Evolutionary conservation across 495 filamentous ascomycete species (phyloP), one percentile per base, ranked within the genome.

Genomic region (Pyrenula aspistea): DNA sequence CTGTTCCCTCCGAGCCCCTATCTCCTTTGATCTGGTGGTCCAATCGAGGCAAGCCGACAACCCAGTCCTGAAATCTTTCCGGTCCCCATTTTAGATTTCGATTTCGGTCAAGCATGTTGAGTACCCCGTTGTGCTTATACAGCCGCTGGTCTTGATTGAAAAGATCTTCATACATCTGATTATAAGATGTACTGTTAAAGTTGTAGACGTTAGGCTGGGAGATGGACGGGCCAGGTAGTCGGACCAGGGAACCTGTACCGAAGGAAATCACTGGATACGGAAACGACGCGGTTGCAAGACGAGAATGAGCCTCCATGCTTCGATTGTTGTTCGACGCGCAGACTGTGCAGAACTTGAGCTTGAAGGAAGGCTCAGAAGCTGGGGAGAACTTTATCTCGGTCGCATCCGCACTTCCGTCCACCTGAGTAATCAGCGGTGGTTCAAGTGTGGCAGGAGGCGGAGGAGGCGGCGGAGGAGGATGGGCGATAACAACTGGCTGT

Each of bases 61-160:
- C 80, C 93, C 94, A 99, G 68, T 99, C 91, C 68, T 99, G 94
- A 88, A 95, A 99, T 51, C 94, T 82, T 71, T 99, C 94, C 1
- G 94, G 94, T 2, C 88, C 88, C 81, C 84, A 91, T 74, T 99
- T 99, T 63, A 99, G 84, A 36, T 78, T 77, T 55, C 89, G 81
- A 63, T 99, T 99, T 57, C 94, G 83, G 57, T 88, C 89, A 20
- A 99, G 78, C 94, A 99, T 97, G 65, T 89, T 91, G 49, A 99
- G 73, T 49, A 97, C 78, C 24, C 94, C 94, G 67, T 99, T 99
- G 20, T 84, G 83, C 54, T 83, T 83, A 71, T 99, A 99, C 1
- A 99, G 77, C 0, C 88, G 80, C 55, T 85, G 84, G 65, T 99
- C 94, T 62, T 96, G 95, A 31, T 76, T 66, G 42, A 84, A 75